Conservation (phyloP, 768 basidiomycete species). For the Xerocomellus dryophilus region DNA sequence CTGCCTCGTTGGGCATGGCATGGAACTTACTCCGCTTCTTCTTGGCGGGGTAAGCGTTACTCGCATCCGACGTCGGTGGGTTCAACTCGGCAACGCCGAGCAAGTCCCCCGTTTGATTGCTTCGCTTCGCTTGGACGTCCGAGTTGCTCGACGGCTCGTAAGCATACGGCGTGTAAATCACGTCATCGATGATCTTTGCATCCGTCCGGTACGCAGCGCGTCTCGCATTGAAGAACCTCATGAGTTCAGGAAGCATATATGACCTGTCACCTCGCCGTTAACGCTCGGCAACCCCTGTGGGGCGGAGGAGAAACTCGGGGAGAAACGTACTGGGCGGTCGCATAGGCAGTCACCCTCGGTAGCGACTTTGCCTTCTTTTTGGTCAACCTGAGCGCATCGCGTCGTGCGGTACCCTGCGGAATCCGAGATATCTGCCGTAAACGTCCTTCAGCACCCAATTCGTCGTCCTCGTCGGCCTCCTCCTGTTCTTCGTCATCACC, state of each 20-base stretch:
- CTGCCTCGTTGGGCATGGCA: slow-evolving; percentile 65
- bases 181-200: slow-evolving; percentile 87
- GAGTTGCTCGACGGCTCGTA: slow-evolving; percentile 53
- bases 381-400: slow-evolving; percentile 85
- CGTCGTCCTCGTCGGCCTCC: slow-evolving; percentile 48
- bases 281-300: neutral
- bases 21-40: slow-evolving; percentile 66
- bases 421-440: slow-evolving; percentile 79
- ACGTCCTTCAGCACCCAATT: slow-evolving; percentile 56
- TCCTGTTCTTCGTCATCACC: slow-evolving; percentile 63
- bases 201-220: slow-evolving; percentile 81
- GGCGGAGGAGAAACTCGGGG: too few species aligned
- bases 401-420: slow-evolving; percentile 88
- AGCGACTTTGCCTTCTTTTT: slow-evolving; percentile 93
- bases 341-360: slow-evolving; percentile 94
- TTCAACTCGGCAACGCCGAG: slow-evolving; percentile 73
- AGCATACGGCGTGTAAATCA: slow-evolving; percentile 89
- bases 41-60: slow-evolving; percentile 35
- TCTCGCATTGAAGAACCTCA: slow-evolving; percentile 87
- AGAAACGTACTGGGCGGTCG: slow-evolving; percentile 72
- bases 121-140: slow-evolving; percentile 30
- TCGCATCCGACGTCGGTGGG: slow-evolving; percentile 25
- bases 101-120: slow-evolving; percentile 58
- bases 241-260: slow-evolving; percentile 81
- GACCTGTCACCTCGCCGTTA: slow-evolving; percentile 48